These are phyloP conservation scores for Emmonsiellopsis sp. DNA, from an alignment of 2,329 filamentous ascomycete species.

Conservation along the genomic window DNA sequence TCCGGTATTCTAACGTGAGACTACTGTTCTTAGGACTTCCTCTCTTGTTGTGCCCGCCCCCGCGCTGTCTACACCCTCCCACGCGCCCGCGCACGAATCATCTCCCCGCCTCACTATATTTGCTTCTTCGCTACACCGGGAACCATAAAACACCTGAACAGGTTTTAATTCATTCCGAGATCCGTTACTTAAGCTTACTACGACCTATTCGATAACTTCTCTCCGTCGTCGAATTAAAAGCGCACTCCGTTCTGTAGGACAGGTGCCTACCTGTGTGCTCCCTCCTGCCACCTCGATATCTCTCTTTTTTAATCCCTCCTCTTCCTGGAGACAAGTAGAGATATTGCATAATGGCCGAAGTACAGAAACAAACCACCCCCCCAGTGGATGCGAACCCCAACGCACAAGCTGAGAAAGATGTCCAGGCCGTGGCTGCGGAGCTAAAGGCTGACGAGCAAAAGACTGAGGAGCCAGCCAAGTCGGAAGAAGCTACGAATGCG, in stretches of 20 bases:
- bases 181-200: too few relatives aligned
- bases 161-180: too few relatives aligned
- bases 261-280: background rate
- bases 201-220: too few relatives aligned
- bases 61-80: too few relatives aligned
- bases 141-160: too few relatives aligned
- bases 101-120: too few relatives aligned
- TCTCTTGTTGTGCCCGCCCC: too few relatives aligned
- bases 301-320: background rate
- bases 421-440: conserved; percentile 37
- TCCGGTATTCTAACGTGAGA: too few relatives aligned
- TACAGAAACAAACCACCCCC: conserved; percentile 25
- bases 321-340: background rate
- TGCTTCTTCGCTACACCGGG: too few relatives aligned
- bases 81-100: too few relatives aligned
- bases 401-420: conserved; percentile 37
- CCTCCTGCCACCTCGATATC: background rate
- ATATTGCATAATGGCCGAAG: conserved; percentile 24
- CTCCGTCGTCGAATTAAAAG: too few relatives aligned
- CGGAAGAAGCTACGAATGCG: conserved; percentile 25
- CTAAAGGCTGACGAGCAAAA: conserved; percentile 28
- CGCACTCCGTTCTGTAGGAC: background rate
- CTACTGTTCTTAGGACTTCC: too few relatives aligned
- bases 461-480: conserved; percentile 6
- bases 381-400: conserved; percentile 22